Evolutionary conservation across 2,329 filamentous ascomycete species (phyloP).

Genomic region (Talaromyces sp.): DNA sequence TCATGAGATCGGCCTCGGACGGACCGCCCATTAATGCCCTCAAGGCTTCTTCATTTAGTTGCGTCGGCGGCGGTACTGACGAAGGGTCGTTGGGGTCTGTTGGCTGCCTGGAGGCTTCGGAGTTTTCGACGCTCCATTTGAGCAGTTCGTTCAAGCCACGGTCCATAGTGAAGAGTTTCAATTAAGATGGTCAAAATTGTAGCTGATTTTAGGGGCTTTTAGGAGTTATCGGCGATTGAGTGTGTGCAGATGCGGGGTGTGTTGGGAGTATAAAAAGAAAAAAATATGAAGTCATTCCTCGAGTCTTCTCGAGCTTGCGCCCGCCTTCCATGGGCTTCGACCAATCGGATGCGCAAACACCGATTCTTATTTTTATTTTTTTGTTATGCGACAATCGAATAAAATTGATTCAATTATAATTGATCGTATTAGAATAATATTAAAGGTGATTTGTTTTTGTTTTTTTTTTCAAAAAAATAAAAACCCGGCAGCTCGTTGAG

Average conservation of each 20-base stretch:
- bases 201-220: neutral
- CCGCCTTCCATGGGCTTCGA: slow-evolving; percentile 9
- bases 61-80: slow-evolving; percentile 25
- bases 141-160: slow-evolving; percentile 69
- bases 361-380: neutral
- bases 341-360: slow-evolving; percentile 3
- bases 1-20: slow-evolving; percentile 89
- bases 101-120: slow-evolving; percentile 35
- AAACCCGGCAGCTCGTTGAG: neutral
- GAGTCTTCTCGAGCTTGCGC: slow-evolving; percentile 9
- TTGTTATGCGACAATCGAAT: neutral
- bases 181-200: neutral
- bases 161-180: slow-evolving; percentile 43
- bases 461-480: no score
- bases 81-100: slow-evolving; percentile 20
- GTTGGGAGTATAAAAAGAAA: neutral
- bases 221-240: neutral
- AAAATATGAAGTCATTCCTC: neutral
- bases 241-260: neutral
- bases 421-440: no score
- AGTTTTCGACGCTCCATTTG: slow-evolving; percentile 70
- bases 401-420: neutral
- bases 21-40: slow-evolving; percentile 73
- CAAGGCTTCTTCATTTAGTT: slow-evolving; percentile 64
- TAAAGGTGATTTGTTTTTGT: neutral